A percentile compares a stretch with the other conserved stretches of the same genome.
Evolutionary conservation across 805 yeast species (phyloP).

Genomic region (Maudiozyma serrabonitensis): DNA sequence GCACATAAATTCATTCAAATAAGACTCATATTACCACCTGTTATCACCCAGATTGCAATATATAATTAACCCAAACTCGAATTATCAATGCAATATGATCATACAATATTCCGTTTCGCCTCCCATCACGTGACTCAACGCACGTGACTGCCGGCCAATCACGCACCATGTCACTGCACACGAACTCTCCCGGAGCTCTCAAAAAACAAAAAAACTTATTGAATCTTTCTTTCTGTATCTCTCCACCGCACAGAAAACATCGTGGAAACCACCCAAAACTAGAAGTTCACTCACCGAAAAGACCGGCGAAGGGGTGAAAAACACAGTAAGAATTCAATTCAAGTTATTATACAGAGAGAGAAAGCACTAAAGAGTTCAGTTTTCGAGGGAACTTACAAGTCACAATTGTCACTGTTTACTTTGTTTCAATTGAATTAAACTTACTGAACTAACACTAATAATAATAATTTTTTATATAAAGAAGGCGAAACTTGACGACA

Average conservation of each 20-base stretch:
- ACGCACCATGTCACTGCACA: background rate
- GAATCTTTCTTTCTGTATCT: no score
- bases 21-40: background rate
- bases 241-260: no score
- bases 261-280: background rate
- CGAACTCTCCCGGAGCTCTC: background rate
- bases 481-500: background rate
- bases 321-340: background rate
- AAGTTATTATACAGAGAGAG: background rate
- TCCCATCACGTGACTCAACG: background rate
- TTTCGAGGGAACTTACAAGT: no score
- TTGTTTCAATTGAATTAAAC: no score
- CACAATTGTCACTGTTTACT: no score
- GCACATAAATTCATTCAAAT: background rate
- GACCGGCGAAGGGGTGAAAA: background rate
- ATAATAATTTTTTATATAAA: background rate
- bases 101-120: background rate
- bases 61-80: background rate
- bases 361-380: no score
- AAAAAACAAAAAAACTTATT: background rate
- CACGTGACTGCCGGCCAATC: conserved; percentile 2
- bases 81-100: no score
- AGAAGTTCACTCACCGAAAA: background rate
- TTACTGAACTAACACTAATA: no score
- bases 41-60: no score